Percentiles rank a stretch among this genome's conserved stretches.
These are phyloP conservation scores for Cyclospora cayetanensis DNA, from an alignment of 169 alveolate genomes.

Conservation along the genomic window DNA sequence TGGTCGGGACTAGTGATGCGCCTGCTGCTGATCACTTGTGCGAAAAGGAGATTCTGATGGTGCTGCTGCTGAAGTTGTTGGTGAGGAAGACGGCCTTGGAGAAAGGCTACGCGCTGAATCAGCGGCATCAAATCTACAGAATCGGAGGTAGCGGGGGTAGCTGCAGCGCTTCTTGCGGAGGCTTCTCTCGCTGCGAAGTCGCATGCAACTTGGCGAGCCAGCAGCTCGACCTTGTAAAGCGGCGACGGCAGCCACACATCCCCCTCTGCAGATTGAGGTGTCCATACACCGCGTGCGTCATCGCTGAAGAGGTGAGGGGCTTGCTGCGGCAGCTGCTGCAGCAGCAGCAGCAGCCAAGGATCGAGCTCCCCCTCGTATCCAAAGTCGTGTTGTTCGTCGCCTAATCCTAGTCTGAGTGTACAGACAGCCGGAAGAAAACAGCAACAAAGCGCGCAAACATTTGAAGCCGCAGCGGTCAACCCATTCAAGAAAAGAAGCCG, in stretches of 20 bases:
- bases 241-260: background rate
- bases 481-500: no score
- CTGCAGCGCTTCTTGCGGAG: no score
- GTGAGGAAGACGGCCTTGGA: background rate
- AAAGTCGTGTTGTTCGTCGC: conserved; percentile 87
- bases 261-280: background rate
- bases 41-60: no score
- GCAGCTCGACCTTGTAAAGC: background rate
- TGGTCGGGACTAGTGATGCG: no score
- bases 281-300: no score
- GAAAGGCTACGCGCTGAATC: background rate
- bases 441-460: no score
- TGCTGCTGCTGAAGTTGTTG: background rate
- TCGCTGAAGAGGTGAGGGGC: background rate
- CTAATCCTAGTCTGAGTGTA: conserved; percentile 76
- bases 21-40: no score
- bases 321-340: conserved; percentile 20
- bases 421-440: no score
- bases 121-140: background rate
- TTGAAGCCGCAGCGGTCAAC: no score
- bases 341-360: conserved; percentile 81
- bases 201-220: no score
- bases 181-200: no score
- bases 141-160: background rate
- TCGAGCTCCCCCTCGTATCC: conserved; percentile 86